Percentiles rank a stretch among this genome's conserved stretches.
phyloP scores from a whole-genome alignment of 805 yeast genomes.

The Starmerella geochares region DNA sequence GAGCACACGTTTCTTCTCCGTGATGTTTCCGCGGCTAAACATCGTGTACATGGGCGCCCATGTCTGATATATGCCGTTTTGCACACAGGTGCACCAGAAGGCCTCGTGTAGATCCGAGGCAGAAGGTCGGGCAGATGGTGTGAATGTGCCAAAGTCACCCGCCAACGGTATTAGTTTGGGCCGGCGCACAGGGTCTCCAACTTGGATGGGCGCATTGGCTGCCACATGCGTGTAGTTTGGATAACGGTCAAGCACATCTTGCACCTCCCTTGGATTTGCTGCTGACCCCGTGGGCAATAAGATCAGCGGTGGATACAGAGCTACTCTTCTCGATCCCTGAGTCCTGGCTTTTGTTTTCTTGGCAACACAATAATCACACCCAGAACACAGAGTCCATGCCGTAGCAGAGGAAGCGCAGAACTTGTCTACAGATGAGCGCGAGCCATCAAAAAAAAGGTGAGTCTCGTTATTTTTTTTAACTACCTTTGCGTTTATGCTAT shows the following conservation, averaged over 20 bases:
- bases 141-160: conserved; percentile 52
- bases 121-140: conserved; percentile 32
- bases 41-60: conserved; percentile 83
- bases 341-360: background rate
- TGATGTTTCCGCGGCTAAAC: conserved; percentile 81
- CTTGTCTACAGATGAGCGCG: background rate
- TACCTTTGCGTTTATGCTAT: background rate
- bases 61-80: conserved; percentile 63
- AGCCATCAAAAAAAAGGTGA: conserved; percentile 7
- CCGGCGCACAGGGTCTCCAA: conserved; percentile 47
- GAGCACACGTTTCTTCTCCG: conserved; percentile 62
- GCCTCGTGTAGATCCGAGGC: conserved; percentile 40
- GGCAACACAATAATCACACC: conserved; percentile 10
- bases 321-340: conserved; percentile 32
- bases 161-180: conserved; percentile 54
- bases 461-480: conserved; percentile 8
- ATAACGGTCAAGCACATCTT: conserved; percentile 19
- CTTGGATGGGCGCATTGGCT: conserved; percentile 52
- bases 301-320: conserved; percentile 58
- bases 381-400: conserved; percentile 3
- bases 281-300: conserved; percentile 42
- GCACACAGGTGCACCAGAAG: conserved; percentile 62
- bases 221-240: conserved; percentile 51
- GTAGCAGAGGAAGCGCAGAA: background rate
- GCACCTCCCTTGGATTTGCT: background rate